Base-by-base conservation (phyloP, 768 basidiomycete species). In the Solioccasus polychromus region DNA sequence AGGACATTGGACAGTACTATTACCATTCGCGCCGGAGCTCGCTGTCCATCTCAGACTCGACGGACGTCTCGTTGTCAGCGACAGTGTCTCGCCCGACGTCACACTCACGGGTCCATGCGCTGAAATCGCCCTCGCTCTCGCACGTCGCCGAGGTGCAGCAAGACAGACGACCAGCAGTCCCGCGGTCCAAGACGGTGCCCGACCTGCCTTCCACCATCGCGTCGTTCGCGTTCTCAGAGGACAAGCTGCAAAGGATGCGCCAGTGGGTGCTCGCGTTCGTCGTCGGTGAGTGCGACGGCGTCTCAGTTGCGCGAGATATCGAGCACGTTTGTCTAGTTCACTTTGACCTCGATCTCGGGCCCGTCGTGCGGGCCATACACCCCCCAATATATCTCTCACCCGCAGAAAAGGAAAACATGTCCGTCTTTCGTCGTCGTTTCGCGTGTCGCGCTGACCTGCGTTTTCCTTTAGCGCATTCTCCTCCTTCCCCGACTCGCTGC, bases 271-370 rank as follows among this genome's bases (percentile, higher is more conserved):
- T 85, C 44, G 73, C 82, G 14, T 73, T 90, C 38, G 80, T 75
- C 35, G 71, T 88, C 42, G 88, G 85, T 77, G 60, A 53, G 73
- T 48, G n/a, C n/a, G 8, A n/a, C 17, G 18, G 31, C 38, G n/a
- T 37, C 47, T 23, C 42, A 17, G 18, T 42, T 26, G 15, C 32
- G 11, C 30, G 8, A 34, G 18, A 10, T 6, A 17, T n/a, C n/a
- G n/a, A 7, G 10, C 32, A n/a, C 17, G 11, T 34, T 15, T 34
- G 19, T 64, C 14, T 49, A 89, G 87, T 92, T 29, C 83, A 93
- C 53, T 96, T 96, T 59, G 92, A 96, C 67, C 64, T 92, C 36
- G 92, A 95, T 52, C 70, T 85, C 38, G 92, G 92, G 3, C 92
- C 92, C 8, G 80, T 86, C 5, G 72, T 95, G 19, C 77, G 79